These are phyloP conservation scores for Juncus inflexus DNA, from an alignment of 176 grass and related monocot genomes.

Conservation along the genomic window DNA sequence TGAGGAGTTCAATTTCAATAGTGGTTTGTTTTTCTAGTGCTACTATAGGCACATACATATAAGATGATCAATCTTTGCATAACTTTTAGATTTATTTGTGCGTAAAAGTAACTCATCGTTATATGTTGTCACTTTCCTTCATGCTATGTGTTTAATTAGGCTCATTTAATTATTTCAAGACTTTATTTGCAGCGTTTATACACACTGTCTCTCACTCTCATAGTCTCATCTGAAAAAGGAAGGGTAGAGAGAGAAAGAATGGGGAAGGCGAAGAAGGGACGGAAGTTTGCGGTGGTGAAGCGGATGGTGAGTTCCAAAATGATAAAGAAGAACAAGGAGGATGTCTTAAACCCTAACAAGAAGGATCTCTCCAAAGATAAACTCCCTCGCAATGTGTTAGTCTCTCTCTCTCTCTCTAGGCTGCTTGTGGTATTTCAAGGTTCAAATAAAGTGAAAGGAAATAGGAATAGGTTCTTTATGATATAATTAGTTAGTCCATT, in stretches of 20 bases:
- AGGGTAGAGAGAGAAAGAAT: slow-evolving; percentile 16
- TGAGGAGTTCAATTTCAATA: too few relatives aligned
- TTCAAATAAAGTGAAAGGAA: too few relatives aligned
- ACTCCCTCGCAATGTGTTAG: slow-evolving; percentile 76
- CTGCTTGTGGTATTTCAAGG: too few relatives aligned
- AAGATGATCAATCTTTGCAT: too few relatives aligned
- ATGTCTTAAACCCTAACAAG: slow-evolving; percentile 70
- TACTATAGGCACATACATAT: too few relatives aligned
- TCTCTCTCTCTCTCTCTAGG: background rate
- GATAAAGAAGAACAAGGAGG: slow-evolving; percentile 81
- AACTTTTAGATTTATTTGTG: too few relatives aligned
- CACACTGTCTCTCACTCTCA: background rate
- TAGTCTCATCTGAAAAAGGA: background rate
- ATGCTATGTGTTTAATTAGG: too few relatives aligned
- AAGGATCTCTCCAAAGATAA: slow-evolving; percentile 66
- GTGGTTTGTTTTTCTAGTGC: too few relatives aligned
- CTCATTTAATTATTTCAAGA: too few relatives aligned
- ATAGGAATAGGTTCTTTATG: background rate
- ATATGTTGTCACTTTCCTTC: too few relatives aligned
- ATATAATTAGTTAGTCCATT: too few relatives aligned
- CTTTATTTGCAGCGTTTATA: background rate
- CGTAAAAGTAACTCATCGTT: too few relatives aligned
- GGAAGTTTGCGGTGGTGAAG: slow-evolving; percentile 69
- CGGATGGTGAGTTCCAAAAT: slow-evolving; percentile 78
- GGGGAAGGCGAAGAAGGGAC: slow-evolving; percentile 65